Evolutionary conservation across 805 yeast species (phyloP).

Genomic region (Yamadazyma sp.): DNA sequence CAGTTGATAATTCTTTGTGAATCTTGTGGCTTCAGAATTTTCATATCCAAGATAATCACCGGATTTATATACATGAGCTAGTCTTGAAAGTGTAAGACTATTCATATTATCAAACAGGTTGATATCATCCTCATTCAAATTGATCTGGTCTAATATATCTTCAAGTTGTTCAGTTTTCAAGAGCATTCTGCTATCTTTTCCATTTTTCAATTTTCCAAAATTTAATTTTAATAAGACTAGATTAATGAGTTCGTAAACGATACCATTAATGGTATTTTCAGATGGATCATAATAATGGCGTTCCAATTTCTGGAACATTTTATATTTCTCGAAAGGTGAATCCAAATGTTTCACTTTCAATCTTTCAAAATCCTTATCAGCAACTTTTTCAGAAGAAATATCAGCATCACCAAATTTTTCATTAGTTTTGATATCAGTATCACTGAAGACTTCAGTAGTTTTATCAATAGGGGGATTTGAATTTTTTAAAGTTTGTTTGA

Average conservation of each 20-base stretch:
- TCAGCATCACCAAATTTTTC: background rate
- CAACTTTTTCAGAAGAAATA: no score
- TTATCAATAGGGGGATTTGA: constrained; percentile 1
- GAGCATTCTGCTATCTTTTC: constrained; percentile 4
- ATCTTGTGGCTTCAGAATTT: constrained; percentile 24
- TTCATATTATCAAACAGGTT: background rate
- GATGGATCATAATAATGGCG: constrained; percentile 9
- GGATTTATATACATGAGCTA: constrained; percentile 18
- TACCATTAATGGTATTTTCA: constrained; percentile 7
- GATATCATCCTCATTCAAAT: background rate
- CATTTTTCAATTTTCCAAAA: constrained; percentile 16
- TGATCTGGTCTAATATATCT: background rate
- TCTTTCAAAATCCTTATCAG: no score
- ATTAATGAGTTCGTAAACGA: constrained; percentile 18
- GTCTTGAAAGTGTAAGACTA: constrained; percentile 1
- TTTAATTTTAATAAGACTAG: constrained; percentile 28
- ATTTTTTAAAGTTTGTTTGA: constrained; percentile 1
- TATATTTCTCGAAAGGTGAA: background rate
- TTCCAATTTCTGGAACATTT: background rate
- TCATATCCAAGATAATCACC: constrained; percentile 32
- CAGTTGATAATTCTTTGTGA: constrained; percentile 12
- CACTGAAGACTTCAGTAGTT: background rate
- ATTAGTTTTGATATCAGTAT: background rate
- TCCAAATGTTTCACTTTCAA: no score
- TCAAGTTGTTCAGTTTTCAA: constrained; percentile 1